A percentile compares a stretch with the other conserved stretches of the same genome.
phyloP scores from a whole-genome alignment of 2,329 filamentous ascomycete genomes.

The Fusarium annulatum region DNA sequence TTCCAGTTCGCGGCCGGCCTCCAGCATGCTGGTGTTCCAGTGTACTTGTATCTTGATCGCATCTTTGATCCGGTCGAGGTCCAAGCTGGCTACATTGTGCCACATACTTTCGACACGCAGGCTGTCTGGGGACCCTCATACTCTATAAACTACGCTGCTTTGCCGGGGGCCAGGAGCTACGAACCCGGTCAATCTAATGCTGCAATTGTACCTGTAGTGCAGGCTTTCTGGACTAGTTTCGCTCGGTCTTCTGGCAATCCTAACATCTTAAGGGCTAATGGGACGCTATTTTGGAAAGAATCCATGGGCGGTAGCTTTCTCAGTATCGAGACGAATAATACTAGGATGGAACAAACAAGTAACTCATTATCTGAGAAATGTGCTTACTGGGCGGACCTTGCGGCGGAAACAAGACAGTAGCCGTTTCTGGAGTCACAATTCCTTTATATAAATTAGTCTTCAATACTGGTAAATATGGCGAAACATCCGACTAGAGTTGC shows the following conservation, averaged over 20 bases:
- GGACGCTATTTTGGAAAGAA: background rate
- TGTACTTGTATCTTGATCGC: background rate
- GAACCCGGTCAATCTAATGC: background rate
- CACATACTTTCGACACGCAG: background rate
- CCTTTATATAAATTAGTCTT: background rate
- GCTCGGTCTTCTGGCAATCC: background rate
- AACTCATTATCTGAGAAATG: background rate
- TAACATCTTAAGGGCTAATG: background rate
- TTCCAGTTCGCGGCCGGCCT: background rate
- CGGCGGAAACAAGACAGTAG: background rate
- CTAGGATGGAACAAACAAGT: background rate
- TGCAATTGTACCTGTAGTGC: background rate
- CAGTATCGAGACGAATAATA: background rate
- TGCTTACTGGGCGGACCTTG: background rate
- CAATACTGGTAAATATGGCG: rapidly evolving
- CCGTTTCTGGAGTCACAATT: rapidly evolving
- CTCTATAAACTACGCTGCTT: background rate
- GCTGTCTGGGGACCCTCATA: background rate
- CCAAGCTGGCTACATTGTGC: background rate
- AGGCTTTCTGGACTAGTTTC: background rate
- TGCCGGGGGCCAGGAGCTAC: background rate
- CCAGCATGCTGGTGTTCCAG: background rate
- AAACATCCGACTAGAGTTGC: rapidly evolving
- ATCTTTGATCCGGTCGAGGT: background rate
- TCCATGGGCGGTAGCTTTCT: background rate